A percentile compares a stretch with the other conserved stretches of the same genome.
Evolutionary conservation across 225 moss, liverwort and hornwort genomes (phyloP).

Genomic region (Bryoerythrophyllum caledonicum): DNA sequence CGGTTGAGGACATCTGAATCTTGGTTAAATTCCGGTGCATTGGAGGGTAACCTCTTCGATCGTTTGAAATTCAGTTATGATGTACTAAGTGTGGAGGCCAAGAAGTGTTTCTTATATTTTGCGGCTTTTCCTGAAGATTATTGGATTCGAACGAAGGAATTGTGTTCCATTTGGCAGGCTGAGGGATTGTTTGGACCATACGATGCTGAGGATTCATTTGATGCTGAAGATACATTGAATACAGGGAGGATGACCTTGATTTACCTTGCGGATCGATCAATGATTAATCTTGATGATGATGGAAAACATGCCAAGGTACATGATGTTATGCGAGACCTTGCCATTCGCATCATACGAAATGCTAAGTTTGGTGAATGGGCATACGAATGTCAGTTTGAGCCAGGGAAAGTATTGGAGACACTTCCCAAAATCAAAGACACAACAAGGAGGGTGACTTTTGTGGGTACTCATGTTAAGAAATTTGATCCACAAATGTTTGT

Average conservation of each 20-base stretch:
- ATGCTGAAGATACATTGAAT: background rate
- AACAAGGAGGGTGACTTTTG: too few relatives aligned
- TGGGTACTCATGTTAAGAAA: too few relatives aligned
- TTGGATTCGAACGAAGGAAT: accelerated
- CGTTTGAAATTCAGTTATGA: background rate
- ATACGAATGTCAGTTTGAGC: too few relatives aligned
- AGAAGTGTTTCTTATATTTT: background rate
- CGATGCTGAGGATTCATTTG: too few relatives aligned
- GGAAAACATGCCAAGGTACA: background rate
- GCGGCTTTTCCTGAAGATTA: background rate
- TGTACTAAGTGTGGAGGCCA: background rate
- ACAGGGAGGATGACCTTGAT: background rate
- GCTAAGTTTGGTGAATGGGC: too few relatives aligned
- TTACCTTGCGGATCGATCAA: background rate
- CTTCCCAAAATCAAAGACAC: too few relatives aligned
- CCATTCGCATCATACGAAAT: too few relatives aligned
- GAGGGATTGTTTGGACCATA: background rate
- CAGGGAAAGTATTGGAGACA: too few relatives aligned
- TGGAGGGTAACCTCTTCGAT: background rate
- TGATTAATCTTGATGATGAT: background rate
- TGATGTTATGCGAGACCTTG: too few relatives aligned
- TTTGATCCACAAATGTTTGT: too few relatives aligned
- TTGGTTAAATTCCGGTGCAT: accelerated
- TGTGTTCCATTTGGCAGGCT: background rate
- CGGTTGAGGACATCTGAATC: background rate